Evolutionary conservation across 179 eudicot genomes (phyloP), one percentile per base, ranked within the genome.

Genomic region (Patellifolia procumbens): DNA sequence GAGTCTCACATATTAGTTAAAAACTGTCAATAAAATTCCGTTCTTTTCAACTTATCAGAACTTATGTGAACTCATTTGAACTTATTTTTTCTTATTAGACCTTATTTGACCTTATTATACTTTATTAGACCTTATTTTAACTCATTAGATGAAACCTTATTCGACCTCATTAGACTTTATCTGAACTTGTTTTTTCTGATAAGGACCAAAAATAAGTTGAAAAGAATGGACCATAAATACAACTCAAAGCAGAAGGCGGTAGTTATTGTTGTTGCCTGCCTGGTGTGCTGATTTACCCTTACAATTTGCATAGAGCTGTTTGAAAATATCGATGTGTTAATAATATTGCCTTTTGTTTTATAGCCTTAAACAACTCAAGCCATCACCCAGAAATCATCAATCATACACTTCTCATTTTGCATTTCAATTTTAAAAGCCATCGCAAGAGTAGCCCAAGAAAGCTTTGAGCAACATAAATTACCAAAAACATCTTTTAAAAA

Each of bases 401-500:
- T 67, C 63, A 75, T 43, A 75, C 31, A 64, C 35, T 51, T 19
- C 22, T 7, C 11, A 7, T 6, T 19, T 20, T 12, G 24, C 49
- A 43, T 28, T 56, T 35, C 3, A 7, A 49, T 20, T 64, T 46
- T 24, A 16, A 52, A 39, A 45, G 2, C 1, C 16, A 11, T 22
- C 20, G 9, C 53, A 42, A 24, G 19, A 12, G 32, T 31, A 43
- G 24, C 39, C 46, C 56, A 76, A 28, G 34, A 68, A 67, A 56
- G 72, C 26, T 76, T 45, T 52, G n/a, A n/a, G n/a, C n/a, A n/a
- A n/a, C n/a, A n/a, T n/a, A 17, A 24, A 68, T 68, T 43, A 43
- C 31, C 22, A 46, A 55, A 55, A 55, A 66, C 8, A n/a, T 31
- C 11, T 29, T 61, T 32, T 28, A 20, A n/a, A 28, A 31, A 31